These are phyloP conservation scores for Mrakia blollopis DNA, from an alignment of 768 basidiomycete species.

Conservation along the genomic window DNA sequence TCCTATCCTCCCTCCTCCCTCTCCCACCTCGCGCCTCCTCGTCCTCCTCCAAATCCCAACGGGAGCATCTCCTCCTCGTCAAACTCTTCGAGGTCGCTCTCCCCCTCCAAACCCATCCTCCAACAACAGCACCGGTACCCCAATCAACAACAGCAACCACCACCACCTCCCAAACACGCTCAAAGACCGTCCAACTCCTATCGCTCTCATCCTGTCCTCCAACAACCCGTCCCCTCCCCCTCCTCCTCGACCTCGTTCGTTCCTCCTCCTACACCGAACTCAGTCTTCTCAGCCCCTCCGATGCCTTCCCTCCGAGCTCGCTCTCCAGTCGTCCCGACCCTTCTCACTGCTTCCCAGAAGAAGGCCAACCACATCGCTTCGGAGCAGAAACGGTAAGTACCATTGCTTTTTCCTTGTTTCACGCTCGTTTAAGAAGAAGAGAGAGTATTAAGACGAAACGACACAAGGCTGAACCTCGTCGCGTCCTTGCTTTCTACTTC, in stretches of 20 bases:
- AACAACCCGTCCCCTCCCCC: not conserved
- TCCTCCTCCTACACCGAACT: not conserved
- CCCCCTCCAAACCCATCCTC: not conserved
- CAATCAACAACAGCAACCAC: too few species aligned
- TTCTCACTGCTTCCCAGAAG: conserved; percentile 78
- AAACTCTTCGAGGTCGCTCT: not conserved
- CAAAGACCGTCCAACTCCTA: not conserved
- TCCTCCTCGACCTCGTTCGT: not conserved
- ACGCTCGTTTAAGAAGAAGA: too few species aligned
- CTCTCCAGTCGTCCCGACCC: conserved; percentile 37
- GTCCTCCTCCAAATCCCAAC: not conserved
- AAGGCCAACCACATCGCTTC: conserved; percentile 90
- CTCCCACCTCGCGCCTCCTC: not conserved
- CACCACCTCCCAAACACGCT: too few species aligned
- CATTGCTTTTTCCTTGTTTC: not conserved
- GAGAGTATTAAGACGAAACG: too few species aligned
- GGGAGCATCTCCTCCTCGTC: not conserved
- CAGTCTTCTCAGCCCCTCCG: not conserved
- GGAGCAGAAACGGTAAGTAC: conserved; percentile 68
- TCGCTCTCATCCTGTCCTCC: not conserved
- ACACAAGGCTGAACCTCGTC: not conserved
- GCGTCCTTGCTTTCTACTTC: not conserved
- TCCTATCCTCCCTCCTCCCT: not conserved
- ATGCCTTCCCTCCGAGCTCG: not conserved
- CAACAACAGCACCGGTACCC: too few species aligned